A percentile compares a stretch with the other conserved stretches of the same genome.
phyloP scores from a whole-genome alignment of 2,329 filamentous ascomycete species.

The Botrytis tulipae region DNA sequence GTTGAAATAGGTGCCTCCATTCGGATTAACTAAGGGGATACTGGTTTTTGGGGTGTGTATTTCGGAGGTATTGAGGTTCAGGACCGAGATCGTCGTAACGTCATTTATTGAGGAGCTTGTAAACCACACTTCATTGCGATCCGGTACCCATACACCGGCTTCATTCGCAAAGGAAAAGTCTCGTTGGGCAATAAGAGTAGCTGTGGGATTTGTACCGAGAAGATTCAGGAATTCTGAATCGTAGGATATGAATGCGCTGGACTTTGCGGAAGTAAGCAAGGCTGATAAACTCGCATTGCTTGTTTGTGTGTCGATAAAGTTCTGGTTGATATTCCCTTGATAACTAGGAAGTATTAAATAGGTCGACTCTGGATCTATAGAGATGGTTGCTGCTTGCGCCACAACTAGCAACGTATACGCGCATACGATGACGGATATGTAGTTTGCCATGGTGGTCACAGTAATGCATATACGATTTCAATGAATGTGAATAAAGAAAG shows the following conservation, averaged over 20 bases:
- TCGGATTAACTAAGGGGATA: neutral
- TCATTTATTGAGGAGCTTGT: neutral
- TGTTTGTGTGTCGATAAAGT: neutral
- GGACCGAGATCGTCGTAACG: neutral
- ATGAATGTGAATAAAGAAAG: neutral
- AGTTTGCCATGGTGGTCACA: neutral
- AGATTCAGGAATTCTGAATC: neutral
- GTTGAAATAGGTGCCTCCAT: neutral
- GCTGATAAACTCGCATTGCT: neutral
- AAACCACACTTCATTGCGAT: slow-evolving; percentile 12
- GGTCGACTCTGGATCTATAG: neutral
- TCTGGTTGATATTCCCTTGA: neutral
- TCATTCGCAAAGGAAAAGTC: neutral
- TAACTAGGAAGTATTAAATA: neutral
- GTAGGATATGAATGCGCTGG: slow-evolving; percentile 7
- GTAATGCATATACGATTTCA: neutral
- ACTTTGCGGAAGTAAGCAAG: neutral
- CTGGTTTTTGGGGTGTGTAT: neutral
- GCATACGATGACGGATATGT: neutral
- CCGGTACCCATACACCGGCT: neutral
- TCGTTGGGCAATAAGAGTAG: neutral
- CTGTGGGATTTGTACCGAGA: neutral
- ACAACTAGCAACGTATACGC: neutral
- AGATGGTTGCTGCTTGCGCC: neutral
- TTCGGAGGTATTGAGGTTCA: neutral